Evolutionary conservation across 306 rosid genomes (phyloP).

Genomic region (Astragalus membranaceus): DNA sequence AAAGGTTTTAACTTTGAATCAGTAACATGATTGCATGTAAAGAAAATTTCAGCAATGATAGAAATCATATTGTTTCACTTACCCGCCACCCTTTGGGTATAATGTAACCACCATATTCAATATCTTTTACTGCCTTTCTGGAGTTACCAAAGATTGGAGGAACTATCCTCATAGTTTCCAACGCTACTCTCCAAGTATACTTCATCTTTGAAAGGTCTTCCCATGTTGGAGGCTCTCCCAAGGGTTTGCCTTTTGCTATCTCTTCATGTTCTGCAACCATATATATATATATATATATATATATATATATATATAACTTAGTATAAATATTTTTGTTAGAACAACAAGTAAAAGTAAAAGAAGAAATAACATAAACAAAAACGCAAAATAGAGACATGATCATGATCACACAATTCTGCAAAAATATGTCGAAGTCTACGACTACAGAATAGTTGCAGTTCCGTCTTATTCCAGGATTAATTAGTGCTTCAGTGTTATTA

Average conservation of each 20-base stretch:
- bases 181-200: constrained; percentile 76
- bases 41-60: neutral
- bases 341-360: too few species aligned
- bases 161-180: constrained; percentile 56
- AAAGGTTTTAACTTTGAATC: neutral
- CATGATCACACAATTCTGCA: too few species aligned
- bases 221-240: constrained; percentile 62
- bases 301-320: too few species aligned
- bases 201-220: constrained; percentile 79
- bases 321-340: too few species aligned
- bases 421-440: too few species aligned
- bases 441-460: too few species aligned
- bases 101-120: constrained; percentile 51
- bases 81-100: constrained; percentile 95
- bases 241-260: constrained; percentile 44
- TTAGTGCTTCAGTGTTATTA: too few species aligned
- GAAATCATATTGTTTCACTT: constrained; percentile 15
- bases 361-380: too few species aligned
- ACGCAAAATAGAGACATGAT: too few species aligned
- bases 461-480: too few species aligned
- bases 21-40: constrained; percentile 1
- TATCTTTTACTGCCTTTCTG: constrained; percentile 44
- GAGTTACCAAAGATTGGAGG: constrained; percentile 66
- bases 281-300: too few species aligned
- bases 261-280: constrained; percentile 62